Base-by-base conservation (phyloP, 2,329 filamentous ascomycete genomes). In the Fonsecaea pugnacius region DNA sequence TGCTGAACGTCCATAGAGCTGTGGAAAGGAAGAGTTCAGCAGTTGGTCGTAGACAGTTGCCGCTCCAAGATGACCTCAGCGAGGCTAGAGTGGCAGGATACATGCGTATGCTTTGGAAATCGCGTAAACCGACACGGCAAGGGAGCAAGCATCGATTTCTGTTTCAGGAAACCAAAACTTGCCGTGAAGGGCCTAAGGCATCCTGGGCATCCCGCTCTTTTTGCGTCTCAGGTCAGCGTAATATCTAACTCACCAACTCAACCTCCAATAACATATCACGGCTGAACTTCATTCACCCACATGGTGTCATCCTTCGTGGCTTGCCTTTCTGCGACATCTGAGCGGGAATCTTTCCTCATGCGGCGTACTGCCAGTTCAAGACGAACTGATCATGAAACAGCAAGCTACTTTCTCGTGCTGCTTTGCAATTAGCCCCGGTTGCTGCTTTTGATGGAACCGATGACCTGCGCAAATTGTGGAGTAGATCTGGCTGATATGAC, bases 321-420 rank as follows among this genome's bases (percentile, higher is more conserved):
- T 18, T 53, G 16, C 27, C 33, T 3, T 35, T 4, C 27, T 16
- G 2, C 24, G 12, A 59, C 14, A 12, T 36, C 33, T 60, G 35
- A 54, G 24, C 58, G 46, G 46, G 16, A 18, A 52, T 6, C 43
- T 53, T 60, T 51, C 58, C 58, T 46, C 21, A 33, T 35, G 12
- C 36, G n/a, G 32, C 7, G 5, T 0, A 21, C 33, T 10, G 24
- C 12, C 32, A 38, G 18, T 2, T 40, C 35, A 6, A 54, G 40
- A 33, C 24, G n/a, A 21, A 24, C 27, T 43, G 5, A 40, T 53
- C 21, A 54, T 60, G 58, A 24, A 32, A 32, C 58, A 46, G 21
- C 58, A 46, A 18, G 27, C 4, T 5, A 32, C 35, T 43, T 35
- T 32, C 27, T 58, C 12, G n/a, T 58, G 30, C 56, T 30, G 43